Evolutionary conservation across 2,329 filamentous ascomycete genomes (phyloP).

Genomic region (Fusarium goolgardi): DNA sequence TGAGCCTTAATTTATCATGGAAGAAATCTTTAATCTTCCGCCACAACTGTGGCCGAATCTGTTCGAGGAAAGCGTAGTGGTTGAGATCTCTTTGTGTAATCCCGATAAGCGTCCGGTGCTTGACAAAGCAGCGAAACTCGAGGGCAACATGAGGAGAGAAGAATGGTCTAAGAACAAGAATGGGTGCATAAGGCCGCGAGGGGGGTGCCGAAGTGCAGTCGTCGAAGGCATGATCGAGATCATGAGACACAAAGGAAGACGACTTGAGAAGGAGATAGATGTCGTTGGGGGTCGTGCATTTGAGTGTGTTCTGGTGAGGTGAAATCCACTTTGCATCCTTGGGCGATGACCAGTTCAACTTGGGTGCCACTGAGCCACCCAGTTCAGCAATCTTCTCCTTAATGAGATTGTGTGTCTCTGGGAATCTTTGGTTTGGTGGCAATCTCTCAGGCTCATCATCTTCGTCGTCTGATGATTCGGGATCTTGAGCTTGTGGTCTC

Average conservation of each 20-base stretch:
- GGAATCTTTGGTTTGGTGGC: constrained; percentile 68
- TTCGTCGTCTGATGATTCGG: constrained; percentile 59
- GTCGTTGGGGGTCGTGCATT: constrained; percentile 89
- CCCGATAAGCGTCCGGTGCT: constrained; percentile 80
- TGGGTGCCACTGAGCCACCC: constrained; percentile 87
- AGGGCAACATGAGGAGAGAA: constrained; percentile 89
- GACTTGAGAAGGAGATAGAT: constrained; percentile 94
- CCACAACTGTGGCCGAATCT: constrained; percentile 72
- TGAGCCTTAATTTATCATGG: constrained; percentile 75
- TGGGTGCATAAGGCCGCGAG: constrained; percentile 70
- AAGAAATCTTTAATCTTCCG: constrained; percentile 82
- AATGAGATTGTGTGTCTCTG: constrained; percentile 81
- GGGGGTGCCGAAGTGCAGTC: constrained; percentile 62
- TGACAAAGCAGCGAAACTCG: constrained; percentile 96
- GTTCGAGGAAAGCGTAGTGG: constrained; percentile 82
- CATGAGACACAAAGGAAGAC: constrained; percentile 93
- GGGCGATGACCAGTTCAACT: constrained; percentile 96
- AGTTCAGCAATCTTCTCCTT: constrained; percentile 81
- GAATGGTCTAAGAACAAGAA: constrained; percentile 88
- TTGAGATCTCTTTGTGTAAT: constrained; percentile 92
- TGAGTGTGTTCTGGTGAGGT: constrained; percentile 85
- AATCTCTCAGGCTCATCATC: constrained; percentile 57
- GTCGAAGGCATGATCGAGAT: constrained; percentile 92
- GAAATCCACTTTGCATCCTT: constrained; percentile 96
- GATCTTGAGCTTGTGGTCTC: constrained; percentile 54